Percentiles rank a stretch among this genome's conserved stretches.
Evolutionary conservation across 495 filamentous ascomycete species (phyloP).

Genomic region (Penicillium canescens): DNA sequence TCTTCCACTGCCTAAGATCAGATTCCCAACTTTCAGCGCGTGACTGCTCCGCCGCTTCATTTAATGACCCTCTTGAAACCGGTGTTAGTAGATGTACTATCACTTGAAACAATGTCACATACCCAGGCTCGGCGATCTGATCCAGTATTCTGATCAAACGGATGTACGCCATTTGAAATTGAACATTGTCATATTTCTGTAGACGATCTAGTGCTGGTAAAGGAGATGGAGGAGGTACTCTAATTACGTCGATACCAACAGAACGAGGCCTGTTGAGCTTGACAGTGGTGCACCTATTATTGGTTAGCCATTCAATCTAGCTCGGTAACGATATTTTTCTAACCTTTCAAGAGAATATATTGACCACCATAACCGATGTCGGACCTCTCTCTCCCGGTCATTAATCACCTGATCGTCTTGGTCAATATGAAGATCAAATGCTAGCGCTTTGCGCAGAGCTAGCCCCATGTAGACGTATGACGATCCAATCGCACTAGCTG

Average conservation of each 20-base stretch:
- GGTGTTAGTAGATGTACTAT: neutral
- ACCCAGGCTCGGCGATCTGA: conserved; percentile 16
- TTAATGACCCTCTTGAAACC: neutral
- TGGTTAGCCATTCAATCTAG: neutral
- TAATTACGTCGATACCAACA: conserved; percentile 15
- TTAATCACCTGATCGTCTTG: conserved; percentile 9
- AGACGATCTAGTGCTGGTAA: conserved; percentile 12
- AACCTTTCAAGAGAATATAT: conserved; percentile 31
- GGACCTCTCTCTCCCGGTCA: conserved; percentile 15
- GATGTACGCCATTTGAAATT: conserved; percentile 20
- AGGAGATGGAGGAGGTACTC: conserved; percentile 12
- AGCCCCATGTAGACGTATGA: conserved; percentile 35
- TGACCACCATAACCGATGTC: conserved; percentile 26
- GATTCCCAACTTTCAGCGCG: conserved; percentile 2
- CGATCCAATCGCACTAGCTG: conserved; percentile 21
- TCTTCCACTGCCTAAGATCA: conserved; percentile 25
- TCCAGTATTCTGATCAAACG: conserved; percentile 20
- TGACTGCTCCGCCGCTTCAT: neutral
- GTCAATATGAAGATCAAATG: conserved; percentile 38
- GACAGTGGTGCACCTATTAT: conserved; percentile 17
- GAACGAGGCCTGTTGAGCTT: conserved; percentile 26
- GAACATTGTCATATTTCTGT: conserved; percentile 20
- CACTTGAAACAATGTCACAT: neutral
- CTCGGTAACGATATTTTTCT: neutral
- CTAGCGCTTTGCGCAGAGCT: conserved; percentile 42